Percentiles rank a stretch among this genome's conserved stretches.
Conservation (phyloP, 768 basidiomycete genomes). For the Trametes sanguinea region DNA sequence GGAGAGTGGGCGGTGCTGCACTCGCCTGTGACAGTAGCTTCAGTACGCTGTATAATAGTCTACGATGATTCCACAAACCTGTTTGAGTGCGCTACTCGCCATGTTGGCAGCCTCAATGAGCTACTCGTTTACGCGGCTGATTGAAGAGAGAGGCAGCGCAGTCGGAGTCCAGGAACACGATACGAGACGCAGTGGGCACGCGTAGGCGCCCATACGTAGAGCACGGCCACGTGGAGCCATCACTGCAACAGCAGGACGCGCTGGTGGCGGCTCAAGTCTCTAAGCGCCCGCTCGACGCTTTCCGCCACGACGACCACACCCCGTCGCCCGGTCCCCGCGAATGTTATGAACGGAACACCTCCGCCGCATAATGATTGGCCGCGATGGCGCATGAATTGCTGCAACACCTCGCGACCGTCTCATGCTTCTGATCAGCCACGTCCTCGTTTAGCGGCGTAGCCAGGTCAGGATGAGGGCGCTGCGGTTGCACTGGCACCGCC, state of each 20-base stretch:
- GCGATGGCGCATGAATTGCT: too few relatives aligned
- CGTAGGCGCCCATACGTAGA: slow-evolving; percentile 9
- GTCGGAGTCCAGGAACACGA: not conserved
- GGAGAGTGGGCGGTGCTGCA: slow-evolving; percentile 61
- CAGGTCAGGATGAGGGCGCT: slow-evolving; percentile 1
- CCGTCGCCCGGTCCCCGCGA: too few relatives aligned
- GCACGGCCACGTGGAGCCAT: slow-evolving; percentile 14
- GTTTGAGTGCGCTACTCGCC: slow-evolving; percentile 49
- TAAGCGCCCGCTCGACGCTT: too few relatives aligned
- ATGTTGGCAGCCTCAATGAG: slow-evolving; percentile 28
- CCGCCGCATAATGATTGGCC: too few relatives aligned
- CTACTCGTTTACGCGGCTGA: not conserved
- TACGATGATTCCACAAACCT: slow-evolving; percentile 34
- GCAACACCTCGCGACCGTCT: not conserved
- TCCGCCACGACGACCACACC: too few relatives aligned
- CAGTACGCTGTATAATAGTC: not conserved
- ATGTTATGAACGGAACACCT: too few relatives aligned
- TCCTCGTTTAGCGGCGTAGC: not conserved
- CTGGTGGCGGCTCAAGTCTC: too few relatives aligned
- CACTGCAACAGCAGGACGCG: not conserved
- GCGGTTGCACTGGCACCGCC: slow-evolving; percentile 11
- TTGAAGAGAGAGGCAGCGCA: not conserved
- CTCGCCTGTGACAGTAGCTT: slow-evolving; percentile 32
- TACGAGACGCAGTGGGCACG: slow-evolving; percentile 8
- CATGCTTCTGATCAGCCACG: not conserved